Evolutionary conservation across 176 grass and related monocot species (phyloP), one percentile per base, ranked within the genome.

Genomic region (Aechmea fasciata): DNA sequence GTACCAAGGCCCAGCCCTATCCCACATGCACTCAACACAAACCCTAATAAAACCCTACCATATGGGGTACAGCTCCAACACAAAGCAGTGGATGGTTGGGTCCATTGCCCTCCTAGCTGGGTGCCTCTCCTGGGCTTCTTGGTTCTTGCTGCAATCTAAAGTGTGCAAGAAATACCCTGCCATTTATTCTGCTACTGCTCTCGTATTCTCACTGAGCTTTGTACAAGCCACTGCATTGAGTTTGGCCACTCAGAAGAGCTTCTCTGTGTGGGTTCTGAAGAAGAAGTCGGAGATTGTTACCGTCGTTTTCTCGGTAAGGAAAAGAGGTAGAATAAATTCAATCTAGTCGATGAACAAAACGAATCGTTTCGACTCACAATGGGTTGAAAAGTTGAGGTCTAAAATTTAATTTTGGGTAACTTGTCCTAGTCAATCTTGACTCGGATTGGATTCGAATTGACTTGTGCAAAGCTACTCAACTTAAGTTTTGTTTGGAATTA

Each of bases 101-200:
- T 90, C 87, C 2, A 25, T 78, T 65, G 82, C 84, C 47, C 66
- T 87, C 10, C 67, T 96, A 25, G 87, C 67, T 7, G 88, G 85
- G 0, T 76, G 75, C 2, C 47, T 77, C 13, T 75, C 69, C 47
- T 96, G 85, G 82, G 83, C 84, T 0, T 64, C 72, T 1, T 96
- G 91, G 91, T 87, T 96, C 66, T 75, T 90, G 8, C 47, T 90
- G 4, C 87, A 96, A 75, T 83, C 69, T 7, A 87, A 64, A 67
- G 63, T 96, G 11, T 74, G 52, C 11, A 87, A 79, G 13, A 96
- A 87, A 76, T 90, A 96, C 64, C 87, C 84, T 0, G 70, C 72
- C 0, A 55, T 90, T 0, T 90, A 88, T 71, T 88, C 87, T 1
- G 64, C 71, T 19, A 88, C 80, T 52, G 77, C 80, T 10, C 24